Evolutionary conservation across 306 rosid genomes (phyloP).

Genomic region (Trichosanthes truncata): DNA sequence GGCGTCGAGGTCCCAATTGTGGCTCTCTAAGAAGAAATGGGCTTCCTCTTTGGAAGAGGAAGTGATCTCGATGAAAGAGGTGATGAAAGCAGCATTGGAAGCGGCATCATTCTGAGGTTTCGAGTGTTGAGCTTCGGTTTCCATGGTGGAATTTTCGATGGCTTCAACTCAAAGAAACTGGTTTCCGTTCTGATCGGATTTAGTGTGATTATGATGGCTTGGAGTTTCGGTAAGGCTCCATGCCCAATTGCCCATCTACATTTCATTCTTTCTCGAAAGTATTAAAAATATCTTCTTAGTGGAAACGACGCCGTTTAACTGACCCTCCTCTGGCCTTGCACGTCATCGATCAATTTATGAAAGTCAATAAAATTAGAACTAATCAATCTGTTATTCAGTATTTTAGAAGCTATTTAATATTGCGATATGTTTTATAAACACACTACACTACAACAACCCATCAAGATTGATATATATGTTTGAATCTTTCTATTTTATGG

Average conservation of each 20-base stretch:
- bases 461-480: too few species aligned
- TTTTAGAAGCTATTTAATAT: too few species aligned
- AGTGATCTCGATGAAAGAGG: conserved; percentile 77
- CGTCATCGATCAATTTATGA: too few species aligned
- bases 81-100: conserved; percentile 20
- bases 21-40: conserved; percentile 66
- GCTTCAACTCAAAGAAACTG: background rate
- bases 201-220: background rate
- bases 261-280: background rate
- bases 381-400: too few species aligned
- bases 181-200: background rate
- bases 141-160: background rate
- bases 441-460: too few species aligned
- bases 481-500: background rate
- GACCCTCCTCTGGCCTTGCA: too few species aligned
- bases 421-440: too few species aligned
- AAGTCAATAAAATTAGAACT: background rate
- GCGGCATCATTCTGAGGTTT: conserved; percentile 26
- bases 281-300: background rate
- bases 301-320: background rate
- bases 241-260: background rate
- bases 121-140: conserved; percentile 20
- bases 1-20: conserved; percentile 81
- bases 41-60: conserved; percentile 67
- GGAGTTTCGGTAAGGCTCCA: background rate